Percentiles rank a stretch among this genome's conserved stretches.
phyloP scores from a whole-genome alignment of 768 basidiomycete genomes.

The Lentinus brumalis region DNA sequence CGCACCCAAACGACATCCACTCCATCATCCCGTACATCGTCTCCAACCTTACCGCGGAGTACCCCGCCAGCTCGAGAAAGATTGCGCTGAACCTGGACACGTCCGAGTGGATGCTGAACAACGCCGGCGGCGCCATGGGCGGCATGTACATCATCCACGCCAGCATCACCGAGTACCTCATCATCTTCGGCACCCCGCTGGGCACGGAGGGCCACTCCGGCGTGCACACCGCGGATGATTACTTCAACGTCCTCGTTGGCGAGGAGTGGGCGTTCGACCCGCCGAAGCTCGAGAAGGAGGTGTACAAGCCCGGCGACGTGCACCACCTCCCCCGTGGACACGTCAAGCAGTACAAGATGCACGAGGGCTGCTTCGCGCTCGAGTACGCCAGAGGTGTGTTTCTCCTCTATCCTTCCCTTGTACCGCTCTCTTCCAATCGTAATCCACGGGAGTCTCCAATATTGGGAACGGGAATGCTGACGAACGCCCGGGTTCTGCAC shows the following conservation, averaged over 20 bases:
- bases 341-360: conserved; percentile 98
- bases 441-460: too few relatives aligned
- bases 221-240: conserved; percentile 94
- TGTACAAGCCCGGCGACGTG: conserved; percentile 81
- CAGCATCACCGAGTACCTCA: conserved; percentile 94
- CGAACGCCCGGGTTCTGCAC: not conserved
- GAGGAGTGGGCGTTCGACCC: conserved; percentile 94
- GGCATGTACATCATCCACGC: conserved; percentile 98
- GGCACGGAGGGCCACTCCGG: conserved; percentile 98
- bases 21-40: conserved; percentile 84
- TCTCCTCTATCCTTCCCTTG: not conserved
- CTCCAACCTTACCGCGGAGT: conserved; percentile 71
- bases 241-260: conserved; percentile 93
- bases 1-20: conserved; percentile 62
- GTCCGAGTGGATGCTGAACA: conserved; percentile 93
- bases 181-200: conserved; percentile 93
- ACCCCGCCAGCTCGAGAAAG: conserved; percentile 44
- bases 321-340: conserved; percentile 82
- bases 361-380: conserved; percentile 91
- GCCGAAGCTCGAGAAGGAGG: conserved; percentile 82
- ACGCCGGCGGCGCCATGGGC: conserved; percentile 98
- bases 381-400: conserved; percentile 89
- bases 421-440: not conserved
- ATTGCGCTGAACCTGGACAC: conserved; percentile 41
- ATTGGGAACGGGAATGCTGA: not conserved